Conservation (phyloP, 2,329 filamentous ascomycete species). For the Aspergillus proliferans region DNA sequence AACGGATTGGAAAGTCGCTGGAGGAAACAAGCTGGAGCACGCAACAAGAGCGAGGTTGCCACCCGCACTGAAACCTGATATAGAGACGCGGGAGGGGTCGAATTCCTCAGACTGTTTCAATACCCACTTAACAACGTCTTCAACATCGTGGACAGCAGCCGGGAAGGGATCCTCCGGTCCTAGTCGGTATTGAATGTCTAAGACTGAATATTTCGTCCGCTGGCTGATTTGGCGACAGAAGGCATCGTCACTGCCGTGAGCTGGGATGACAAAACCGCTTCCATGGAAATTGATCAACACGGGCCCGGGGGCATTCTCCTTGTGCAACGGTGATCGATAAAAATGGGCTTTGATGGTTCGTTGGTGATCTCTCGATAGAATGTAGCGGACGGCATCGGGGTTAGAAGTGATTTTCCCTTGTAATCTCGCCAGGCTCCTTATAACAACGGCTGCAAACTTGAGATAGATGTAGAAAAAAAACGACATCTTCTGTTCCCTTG, state of each 20-base stretch:
- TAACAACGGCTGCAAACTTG: background rate
- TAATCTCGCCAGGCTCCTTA: background rate
- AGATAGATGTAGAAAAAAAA: background rate
- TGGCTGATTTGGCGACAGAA: slow-evolving; percentile 20
- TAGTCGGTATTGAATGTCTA: slow-evolving; percentile 35
- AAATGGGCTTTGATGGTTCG: slow-evolving; percentile 21
- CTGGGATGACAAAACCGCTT: slow-evolving; percentile 24
- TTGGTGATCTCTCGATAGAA: slow-evolving; percentile 17
- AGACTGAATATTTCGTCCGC: slow-evolving; percentile 20
- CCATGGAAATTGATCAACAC: slow-evolving; percentile 27
- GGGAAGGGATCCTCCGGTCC: slow-evolving; percentile 36
- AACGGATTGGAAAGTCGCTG: slow-evolving; percentile 17
- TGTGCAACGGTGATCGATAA: slow-evolving; percentile 12
- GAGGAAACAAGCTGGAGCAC: slow-evolving; percentile 11
- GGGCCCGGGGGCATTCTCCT: slow-evolving; percentile 6
- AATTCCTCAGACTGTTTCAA: slow-evolving; percentile 23
- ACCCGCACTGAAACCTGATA: slow-evolving; percentile 39
- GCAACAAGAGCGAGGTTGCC: slow-evolving; percentile 32
- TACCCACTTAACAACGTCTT: slow-evolving; percentile 29
- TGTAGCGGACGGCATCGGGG: slow-evolving; percentile 16
- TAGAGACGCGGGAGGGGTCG: slow-evolving; percentile 21
- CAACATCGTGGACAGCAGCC: slow-evolving; percentile 30
- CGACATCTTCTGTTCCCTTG: background rate
- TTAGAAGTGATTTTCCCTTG: slow-evolving; percentile 5
- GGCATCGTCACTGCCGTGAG: slow-evolving; percentile 22